These are phyloP conservation scores for Jasminum sambac DNA, from an alignment of 257 asterid species.

Conservation along the genomic window DNA sequence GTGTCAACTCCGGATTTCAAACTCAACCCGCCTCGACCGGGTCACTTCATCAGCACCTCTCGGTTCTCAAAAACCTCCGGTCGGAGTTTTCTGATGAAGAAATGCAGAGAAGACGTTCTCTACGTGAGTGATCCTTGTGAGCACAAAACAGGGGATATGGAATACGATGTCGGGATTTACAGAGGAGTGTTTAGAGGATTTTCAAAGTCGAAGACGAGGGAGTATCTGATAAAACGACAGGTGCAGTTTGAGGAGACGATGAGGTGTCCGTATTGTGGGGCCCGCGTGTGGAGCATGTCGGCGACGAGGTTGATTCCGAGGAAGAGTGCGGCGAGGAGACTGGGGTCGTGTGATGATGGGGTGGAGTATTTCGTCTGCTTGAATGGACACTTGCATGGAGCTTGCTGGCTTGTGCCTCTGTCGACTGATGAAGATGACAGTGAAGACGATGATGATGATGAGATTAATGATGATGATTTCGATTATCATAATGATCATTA, in stretches of 20 bases:
- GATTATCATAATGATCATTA: not conserved
- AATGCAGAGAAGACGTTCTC: constrained; percentile 61
- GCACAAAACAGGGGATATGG: constrained; percentile 40
- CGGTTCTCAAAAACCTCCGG: constrained; percentile 94
- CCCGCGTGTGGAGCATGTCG: constrained; percentile 88
- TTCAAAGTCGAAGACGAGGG: constrained; percentile 66
- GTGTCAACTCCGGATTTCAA: constrained; percentile 49
- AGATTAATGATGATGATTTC: not conserved
- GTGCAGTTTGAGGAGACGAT: constrained; percentile 51
- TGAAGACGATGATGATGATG: constrained; percentile 12
- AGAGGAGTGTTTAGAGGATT: constrained; percentile 78
- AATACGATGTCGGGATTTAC: constrained; percentile 59
- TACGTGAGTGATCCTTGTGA: constrained; percentile 91
- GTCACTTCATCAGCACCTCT: constrained; percentile 56
- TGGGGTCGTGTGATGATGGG: constrained; percentile 63
- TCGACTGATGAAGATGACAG: constrained; percentile 51
- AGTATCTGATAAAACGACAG: constrained; percentile 48
- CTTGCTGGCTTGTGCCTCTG: constrained; percentile 70
- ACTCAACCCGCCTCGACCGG: constrained; percentile 35
- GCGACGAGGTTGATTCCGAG: constrained; percentile 70
- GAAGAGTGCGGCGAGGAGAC: constrained; percentile 62
- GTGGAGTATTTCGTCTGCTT: constrained; percentile 82
- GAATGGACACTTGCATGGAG: constrained; percentile 79
- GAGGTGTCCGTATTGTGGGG: constrained; percentile 74
- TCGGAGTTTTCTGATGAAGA: constrained; percentile 56